Percentiles rank a stretch among this genome's conserved stretches.
phyloP scores from a whole-genome alignment of 1,284 basidiomycete species.

The Lentinus polychrous region DNA sequence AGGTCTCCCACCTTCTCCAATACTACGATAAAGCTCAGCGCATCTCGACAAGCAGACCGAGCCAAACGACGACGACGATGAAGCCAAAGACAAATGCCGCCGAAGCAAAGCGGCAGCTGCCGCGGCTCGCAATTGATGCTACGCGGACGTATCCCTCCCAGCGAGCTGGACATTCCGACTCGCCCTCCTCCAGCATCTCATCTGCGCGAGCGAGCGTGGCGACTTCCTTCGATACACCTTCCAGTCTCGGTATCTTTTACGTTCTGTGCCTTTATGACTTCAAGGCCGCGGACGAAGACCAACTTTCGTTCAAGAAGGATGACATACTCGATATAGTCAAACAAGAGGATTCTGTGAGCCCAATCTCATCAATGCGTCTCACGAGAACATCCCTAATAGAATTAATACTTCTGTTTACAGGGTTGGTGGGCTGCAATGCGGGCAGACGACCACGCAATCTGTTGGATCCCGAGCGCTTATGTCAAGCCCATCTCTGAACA shows the following conservation, averaged over 20 bases:
- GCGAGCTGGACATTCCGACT: slow-evolving; percentile 12
- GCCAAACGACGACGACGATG: no score
- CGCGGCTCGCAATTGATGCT: slow-evolving; percentile 45
- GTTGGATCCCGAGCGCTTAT: slow-evolving; percentile 57
- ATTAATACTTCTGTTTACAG: slow-evolving; percentile 10
- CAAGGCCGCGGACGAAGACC: slow-evolving; percentile 48
- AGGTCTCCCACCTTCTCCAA: no score
- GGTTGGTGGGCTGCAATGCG: slow-evolving; percentile 78
- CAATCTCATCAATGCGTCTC: background rate
- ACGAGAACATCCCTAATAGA: background rate
- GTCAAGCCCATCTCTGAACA: slow-evolving; percentile 26
- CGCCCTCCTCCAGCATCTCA: slow-evolving; percentile 15
- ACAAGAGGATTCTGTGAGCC: slow-evolving; percentile 45
- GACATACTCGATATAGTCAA: slow-evolving; percentile 63
- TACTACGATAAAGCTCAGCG: no score
- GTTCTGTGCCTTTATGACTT: slow-evolving; percentile 67
- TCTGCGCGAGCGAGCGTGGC: slow-evolving; percentile 20
- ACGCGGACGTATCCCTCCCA: slow-evolving; percentile 23
- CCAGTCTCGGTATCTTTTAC: slow-evolving; percentile 26
- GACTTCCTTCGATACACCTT: slow-evolving; percentile 23
- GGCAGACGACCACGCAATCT: slow-evolving; percentile 42
- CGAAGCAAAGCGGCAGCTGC: slow-evolving; percentile 14
- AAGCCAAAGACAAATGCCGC: no score
- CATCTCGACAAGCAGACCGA: no score
- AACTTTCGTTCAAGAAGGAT: slow-evolving; percentile 55